Conservation (phyloP, 306 rosid species). For the Vachellia pachyceras region DNA sequence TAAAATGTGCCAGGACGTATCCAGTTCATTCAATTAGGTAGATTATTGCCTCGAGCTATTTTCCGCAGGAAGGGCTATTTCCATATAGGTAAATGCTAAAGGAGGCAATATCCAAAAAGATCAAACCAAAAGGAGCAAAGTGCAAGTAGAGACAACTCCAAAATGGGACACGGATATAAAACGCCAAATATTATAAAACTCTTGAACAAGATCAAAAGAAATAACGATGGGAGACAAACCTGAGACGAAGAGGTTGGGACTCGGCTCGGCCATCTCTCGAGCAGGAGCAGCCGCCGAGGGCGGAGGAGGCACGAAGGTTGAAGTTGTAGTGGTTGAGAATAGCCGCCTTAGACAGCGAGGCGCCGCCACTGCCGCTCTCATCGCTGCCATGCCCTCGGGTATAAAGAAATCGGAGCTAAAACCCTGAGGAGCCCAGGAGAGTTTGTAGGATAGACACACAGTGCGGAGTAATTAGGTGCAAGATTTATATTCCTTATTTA, state of each 20-base stretch:
- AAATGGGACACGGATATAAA: neutral
- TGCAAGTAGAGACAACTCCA: neutral
- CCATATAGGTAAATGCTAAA: neutral
- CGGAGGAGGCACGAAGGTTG: constrained; percentile 57
- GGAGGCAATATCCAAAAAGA: neutral
- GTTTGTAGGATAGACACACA: neutral
- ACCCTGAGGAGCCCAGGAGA: constrained; percentile 23
- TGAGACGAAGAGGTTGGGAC: constrained; percentile 88
- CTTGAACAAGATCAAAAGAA: neutral
- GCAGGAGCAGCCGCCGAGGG: constrained; percentile 40
- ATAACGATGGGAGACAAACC: constrained; percentile 41
- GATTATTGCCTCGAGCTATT: neutral
- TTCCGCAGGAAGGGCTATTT: neutral
- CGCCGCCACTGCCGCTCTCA: constrained; percentile 62
- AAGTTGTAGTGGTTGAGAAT: constrained; percentile 48
- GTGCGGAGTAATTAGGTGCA: neutral
- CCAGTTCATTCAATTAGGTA: neutral
- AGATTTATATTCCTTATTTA: neutral
- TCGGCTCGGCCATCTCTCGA: constrained; percentile 75
- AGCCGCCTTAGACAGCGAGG: constrained; percentile 64
- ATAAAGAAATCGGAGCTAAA: constrained; percentile 31
- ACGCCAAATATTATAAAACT: neutral
- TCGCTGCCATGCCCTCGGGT: constrained; percentile 58
- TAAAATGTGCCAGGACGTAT: neutral
- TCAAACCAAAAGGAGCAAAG: neutral